Percentiles rank a stretch among this genome's conserved stretches.
phyloP scores from a whole-genome alignment of 2,329 filamentous ascomycete species.

The Myriosclerotinia curreyana region DNA sequence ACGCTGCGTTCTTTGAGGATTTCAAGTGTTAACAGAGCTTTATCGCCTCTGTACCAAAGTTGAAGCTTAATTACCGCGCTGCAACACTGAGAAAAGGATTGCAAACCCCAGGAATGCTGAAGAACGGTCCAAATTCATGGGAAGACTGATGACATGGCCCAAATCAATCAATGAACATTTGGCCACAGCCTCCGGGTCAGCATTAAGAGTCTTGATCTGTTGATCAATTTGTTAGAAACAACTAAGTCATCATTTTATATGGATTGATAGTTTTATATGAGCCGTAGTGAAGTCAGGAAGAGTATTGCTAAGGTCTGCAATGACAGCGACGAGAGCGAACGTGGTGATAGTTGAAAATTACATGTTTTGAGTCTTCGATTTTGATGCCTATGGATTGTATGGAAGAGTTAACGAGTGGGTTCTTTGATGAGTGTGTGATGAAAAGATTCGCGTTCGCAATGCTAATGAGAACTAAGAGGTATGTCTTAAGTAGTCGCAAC shows the following conservation, averaged over 20 bases:
- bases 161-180: background rate
- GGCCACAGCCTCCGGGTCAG: background rate
- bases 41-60: conserved; percentile 44
- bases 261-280: background rate
- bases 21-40: conserved; percentile 48
- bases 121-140: background rate
- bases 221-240: conserved; percentile 34
- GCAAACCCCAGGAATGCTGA: conserved; percentile 29
- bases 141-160: background rate
- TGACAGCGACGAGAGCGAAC: background rate
- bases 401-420: background rate
- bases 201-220: conserved; percentile 30
- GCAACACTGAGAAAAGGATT: too few relatives aligned
- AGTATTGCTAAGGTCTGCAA: conserved; percentile 6
- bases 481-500: too few relatives aligned
- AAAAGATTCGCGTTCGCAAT: background rate
- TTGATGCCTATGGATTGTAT: background rate
- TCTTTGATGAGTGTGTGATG: background rate
- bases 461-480: too few relatives aligned
- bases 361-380: background rate
- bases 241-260: background rate
- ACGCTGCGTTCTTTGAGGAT: conserved; percentile 42
- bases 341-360: conserved; percentile 8
- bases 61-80: conserved; percentile 28
- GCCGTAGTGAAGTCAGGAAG: background rate